These are phyloP conservation scores for Elymus sibiricus DNA, from an alignment of 176 grass and related monocot genomes.

Conservation along the genomic window DNA sequence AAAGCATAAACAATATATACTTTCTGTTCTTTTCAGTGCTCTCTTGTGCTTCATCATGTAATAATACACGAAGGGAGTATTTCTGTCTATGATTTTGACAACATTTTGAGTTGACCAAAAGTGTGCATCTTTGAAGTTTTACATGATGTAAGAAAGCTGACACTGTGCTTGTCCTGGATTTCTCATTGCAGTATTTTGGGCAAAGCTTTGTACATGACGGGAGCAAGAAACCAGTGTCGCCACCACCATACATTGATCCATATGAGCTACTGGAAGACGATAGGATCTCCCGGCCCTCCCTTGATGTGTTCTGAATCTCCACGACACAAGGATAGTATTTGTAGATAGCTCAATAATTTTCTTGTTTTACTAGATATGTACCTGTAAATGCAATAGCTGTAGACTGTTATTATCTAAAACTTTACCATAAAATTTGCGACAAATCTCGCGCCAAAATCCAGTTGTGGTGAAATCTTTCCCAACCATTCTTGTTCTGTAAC, in stretches of 20 bases:
- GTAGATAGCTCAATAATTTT: slow-evolving; percentile 25
- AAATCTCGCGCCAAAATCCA: neutral
- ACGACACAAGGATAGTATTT: neutral
- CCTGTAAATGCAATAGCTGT: slow-evolving; percentile 48
- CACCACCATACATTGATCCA: slow-evolving; percentile 75
- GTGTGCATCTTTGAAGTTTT: neutral
- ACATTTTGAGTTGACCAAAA: neutral
- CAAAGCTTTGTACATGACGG: slow-evolving; percentile 78
- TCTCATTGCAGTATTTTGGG: slow-evolving; percentile 64
- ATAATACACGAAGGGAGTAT: neutral
- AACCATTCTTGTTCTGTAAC: neutral
- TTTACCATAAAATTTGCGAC: neutral
- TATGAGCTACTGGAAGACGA: slow-evolving; percentile 87
- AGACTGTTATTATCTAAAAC: slow-evolving; percentile 30
- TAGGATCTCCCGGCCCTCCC: slow-evolving; percentile 51
- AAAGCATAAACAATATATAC: neutral
- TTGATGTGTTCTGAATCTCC: slow-evolving; percentile 39
- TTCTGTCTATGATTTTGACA: neutral
- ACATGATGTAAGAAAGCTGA: neutral
- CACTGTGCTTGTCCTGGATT: neutral
- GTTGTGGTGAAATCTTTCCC: neutral
- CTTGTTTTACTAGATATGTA: slow-evolving; percentile 15
- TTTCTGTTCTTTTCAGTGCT: neutral
- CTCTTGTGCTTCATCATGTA: neutral
- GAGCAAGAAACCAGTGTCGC: slow-evolving; percentile 39